A percentile compares a stretch with the other conserved stretches of the same genome.
phyloP scores from a whole-genome alignment of 1,284 basidiomycete species.

The Ustilago trichophora region DNA sequence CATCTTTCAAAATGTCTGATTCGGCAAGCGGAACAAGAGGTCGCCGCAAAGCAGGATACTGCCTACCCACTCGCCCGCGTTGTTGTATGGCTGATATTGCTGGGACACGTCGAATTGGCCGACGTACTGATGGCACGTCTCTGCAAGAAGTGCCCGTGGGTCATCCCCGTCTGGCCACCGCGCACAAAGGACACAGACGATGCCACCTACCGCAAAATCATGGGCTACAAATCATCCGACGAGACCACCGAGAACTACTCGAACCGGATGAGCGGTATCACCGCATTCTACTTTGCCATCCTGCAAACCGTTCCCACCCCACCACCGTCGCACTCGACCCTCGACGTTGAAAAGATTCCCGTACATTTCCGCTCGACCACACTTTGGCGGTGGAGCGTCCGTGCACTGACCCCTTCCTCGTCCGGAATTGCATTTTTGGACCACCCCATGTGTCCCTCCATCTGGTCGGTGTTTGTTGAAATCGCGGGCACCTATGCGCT shows the following conservation, averaged over 20 bases:
- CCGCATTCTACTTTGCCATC: constrained; percentile 88
- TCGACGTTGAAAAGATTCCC: constrained; percentile 31
- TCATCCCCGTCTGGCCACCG: constrained; percentile 68
- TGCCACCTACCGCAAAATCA: constrained; percentile 73
- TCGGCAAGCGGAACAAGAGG: constrained; percentile 92
- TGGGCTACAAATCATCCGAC: constrained; percentile 74
- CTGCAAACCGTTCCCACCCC: constrained; percentile 69
- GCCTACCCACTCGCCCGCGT: constrained; percentile 85
- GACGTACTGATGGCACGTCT: constrained; percentile 85
- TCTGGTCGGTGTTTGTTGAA: constrained; percentile 61
- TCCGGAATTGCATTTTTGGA: constrained; percentile 31
- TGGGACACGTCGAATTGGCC: constrained; percentile 73
- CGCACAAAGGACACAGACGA: constrained; percentile 65
- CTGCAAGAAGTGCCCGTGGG: constrained; percentile 78
- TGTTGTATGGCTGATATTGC: constrained; percentile 74
- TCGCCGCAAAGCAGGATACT: constrained; percentile 84
- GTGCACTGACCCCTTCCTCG: constrained; percentile 50
- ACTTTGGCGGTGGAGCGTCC: constrained; percentile 61
- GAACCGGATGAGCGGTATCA: constrained; percentile 80
- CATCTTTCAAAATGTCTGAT: constrained; percentile 88
- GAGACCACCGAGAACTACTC: constrained; percentile 74
- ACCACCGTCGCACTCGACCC: constrained; percentile 12
- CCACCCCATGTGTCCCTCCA: constrained; percentile 53
- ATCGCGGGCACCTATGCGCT: constrained; percentile 49
- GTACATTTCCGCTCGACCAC: constrained; percentile 44